Evolutionary conservation across 75 land plant species (phyloP).

Genomic region (Cryptomeria japonica): DNA sequence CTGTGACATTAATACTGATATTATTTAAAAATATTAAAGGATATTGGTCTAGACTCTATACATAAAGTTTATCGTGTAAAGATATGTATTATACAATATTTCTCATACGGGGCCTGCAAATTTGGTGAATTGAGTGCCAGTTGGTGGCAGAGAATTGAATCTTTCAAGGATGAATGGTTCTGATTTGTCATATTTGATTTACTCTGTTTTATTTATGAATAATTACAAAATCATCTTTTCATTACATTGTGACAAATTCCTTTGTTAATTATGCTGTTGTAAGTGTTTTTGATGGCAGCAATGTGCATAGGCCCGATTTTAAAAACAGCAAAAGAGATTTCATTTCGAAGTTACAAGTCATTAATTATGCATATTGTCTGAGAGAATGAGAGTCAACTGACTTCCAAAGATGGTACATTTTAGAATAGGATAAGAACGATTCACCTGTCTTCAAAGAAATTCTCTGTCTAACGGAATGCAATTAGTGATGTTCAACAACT

Average conservation of each 20-base stretch:
- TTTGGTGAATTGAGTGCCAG: background rate
- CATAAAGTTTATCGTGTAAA: background rate
- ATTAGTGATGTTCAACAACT: background rate
- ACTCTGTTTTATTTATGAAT: background rate
- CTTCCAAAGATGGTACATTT: background rate
- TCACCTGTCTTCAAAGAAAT: background rate
- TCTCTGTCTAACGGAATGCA: too few relatives aligned
- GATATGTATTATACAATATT: background rate
- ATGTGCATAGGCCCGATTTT: background rate
- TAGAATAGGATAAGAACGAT: too few relatives aligned
- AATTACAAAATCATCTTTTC: background rate
- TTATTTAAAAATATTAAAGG: background rate
- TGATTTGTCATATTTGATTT: too few relatives aligned
- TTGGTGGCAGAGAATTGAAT: background rate
- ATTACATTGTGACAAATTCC: background rate
- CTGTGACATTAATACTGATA: background rate
- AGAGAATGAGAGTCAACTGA: background rate
- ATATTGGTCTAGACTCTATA: background rate
- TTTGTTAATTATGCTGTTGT: background rate
- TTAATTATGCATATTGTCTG: background rate
- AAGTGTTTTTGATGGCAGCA: background rate
- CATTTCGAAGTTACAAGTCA: background rate
- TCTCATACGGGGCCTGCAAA: background rate
- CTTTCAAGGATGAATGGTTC: too few relatives aligned
- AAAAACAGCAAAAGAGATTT: background rate